These are phyloP conservation scores for Nepenthes gracilis DNA, from an alignment of 148 eudicot genomes.

Conservation along the genomic window DNA sequence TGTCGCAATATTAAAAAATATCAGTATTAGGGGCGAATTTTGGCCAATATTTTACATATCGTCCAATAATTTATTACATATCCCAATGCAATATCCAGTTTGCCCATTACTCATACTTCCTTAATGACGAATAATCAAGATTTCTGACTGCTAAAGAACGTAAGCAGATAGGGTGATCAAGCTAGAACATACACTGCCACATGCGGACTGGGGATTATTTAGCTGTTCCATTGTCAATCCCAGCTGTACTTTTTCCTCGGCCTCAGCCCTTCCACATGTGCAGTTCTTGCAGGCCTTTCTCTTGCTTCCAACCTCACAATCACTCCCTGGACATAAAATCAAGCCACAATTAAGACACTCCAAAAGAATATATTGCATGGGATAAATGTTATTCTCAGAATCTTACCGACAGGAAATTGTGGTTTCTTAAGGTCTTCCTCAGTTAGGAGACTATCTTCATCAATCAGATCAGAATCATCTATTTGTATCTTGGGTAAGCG, in stretches of 20 bases:
- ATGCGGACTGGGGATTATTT: slow-evolving; percentile 72
- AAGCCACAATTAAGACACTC: neutral
- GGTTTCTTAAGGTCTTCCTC: slow-evolving; percentile 93
- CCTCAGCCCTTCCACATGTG: slow-evolving; percentile 90
- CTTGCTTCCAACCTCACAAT: slow-evolving; percentile 85
- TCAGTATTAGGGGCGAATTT: too few species aligned
- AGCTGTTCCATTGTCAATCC: slow-evolving; percentile 68
- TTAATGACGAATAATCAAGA: too few species aligned
- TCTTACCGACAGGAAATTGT: slow-evolving; percentile 43
- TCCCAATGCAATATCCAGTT: too few species aligned
- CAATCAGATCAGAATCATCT: slow-evolving; percentile 76
- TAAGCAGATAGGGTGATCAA: too few species aligned
- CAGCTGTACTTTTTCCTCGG: slow-evolving; percentile 63
- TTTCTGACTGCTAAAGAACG: too few species aligned
- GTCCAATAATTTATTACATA: too few species aligned
- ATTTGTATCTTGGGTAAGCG: slow-evolving; percentile 57
- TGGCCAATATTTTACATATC: too few species aligned
- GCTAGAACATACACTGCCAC: slow-evolving; percentile 37
- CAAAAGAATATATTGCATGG: too few species aligned
- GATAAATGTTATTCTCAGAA: neutral
- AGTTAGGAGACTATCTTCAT: slow-evolving; percentile 81
- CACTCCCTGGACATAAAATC: slow-evolving; percentile 32
- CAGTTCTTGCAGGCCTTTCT: slow-evolving; percentile 97
- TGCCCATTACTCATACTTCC: too few species aligned
- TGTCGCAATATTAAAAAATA: too few species aligned